Conservation (phyloP, 176 grass and related monocot species). For the Avena atlantica region DNA sequence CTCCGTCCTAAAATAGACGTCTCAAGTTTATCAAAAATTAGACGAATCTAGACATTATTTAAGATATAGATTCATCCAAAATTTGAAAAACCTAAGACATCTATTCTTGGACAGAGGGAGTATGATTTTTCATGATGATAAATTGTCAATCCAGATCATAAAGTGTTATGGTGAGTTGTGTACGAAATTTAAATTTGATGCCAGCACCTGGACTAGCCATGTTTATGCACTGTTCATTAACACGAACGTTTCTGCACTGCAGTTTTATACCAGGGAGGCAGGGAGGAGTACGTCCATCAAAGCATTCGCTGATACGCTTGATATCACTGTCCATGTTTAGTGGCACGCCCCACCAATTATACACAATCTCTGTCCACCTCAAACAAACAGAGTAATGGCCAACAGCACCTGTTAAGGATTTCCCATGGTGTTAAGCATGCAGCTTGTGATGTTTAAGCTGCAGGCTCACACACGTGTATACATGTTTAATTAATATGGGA, state of each 20-base stretch:
- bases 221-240: constrained; percentile 16
- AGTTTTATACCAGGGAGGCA: not conserved
- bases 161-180: not conserved
- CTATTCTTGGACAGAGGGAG: too few relatives aligned
- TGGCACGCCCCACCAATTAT: not conserved
- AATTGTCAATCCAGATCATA: not conserved
- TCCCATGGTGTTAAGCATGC: not conserved
- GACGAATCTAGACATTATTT: too few relatives aligned
- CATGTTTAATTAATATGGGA: not conserved
- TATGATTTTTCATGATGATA: too few relatives aligned
- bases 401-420: not conserved
- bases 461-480: not conserved
- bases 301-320: not conserved
- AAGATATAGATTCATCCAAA: too few relatives aligned
- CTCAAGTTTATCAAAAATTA: too few relatives aligned
- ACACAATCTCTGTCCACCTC: constrained; percentile 35
- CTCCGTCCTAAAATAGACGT: too few relatives aligned
- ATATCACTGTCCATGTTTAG: constrained; percentile 42
- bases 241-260: constrained; percentile 11
- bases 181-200: constrained; percentile 1
- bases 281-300: not conserved
- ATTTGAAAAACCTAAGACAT: too few relatives aligned
- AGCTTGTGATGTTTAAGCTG: not conserved
- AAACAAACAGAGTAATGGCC: constrained; percentile 30
- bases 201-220: constrained; percentile 14